Evolutionary conservation across 345 rosid genomes (phyloP), one percentile per base, ranked within the genome.

Genomic region (Pseudoturritis turrita): DNA sequence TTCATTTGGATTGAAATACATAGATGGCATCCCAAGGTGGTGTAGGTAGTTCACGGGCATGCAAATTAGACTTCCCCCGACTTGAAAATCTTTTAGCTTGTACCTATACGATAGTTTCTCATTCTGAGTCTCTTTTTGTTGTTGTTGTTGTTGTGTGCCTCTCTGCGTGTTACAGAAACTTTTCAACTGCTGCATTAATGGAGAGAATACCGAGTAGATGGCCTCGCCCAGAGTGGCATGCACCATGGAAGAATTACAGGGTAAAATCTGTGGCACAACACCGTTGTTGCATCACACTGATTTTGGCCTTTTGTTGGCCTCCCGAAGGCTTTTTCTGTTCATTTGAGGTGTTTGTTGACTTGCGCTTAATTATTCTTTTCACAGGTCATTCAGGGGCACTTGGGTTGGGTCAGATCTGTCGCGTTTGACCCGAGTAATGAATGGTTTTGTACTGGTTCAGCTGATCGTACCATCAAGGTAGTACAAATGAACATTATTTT

Each of bases 171-270:
- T 18, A 13, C 75, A 95, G 99, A 83, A 91, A 83, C 67, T 78
- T 65, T 2, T 88, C 97, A 47, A 95, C 92, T 37, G 78, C 97
- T 47, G 99, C 98, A 17, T 57, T 95, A 76, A 90, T 90, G 81
- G 99, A 96, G 78, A 90, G 99, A 81, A 87, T 96, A 55, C 97
- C 97, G 17, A 92, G 98, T 81, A 85, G 79, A 81, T 96, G 99
- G 99, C 99, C 99, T 0, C 98, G 92, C 67, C 99, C 99, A 29
- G 84, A 74, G 28, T 96, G 99, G 99, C 99, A 78, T 84, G 78
- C 96, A 59, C 98, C 99, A 62, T 96, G 99, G 99, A 96, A 92
- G 85, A 89, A 88, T 83, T 96, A 96, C 79, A 84, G 99, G 92
- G 99, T 95, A 76, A 81, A 77, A 71, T 46, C 22, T 21, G 5